A percentile compares a stretch with the other conserved stretches of the same genome.
These are phyloP conservation scores for Dipodascopsis uninucleata DNA, from an alignment of 805 yeast species.

Conservation along the genomic window DNA sequence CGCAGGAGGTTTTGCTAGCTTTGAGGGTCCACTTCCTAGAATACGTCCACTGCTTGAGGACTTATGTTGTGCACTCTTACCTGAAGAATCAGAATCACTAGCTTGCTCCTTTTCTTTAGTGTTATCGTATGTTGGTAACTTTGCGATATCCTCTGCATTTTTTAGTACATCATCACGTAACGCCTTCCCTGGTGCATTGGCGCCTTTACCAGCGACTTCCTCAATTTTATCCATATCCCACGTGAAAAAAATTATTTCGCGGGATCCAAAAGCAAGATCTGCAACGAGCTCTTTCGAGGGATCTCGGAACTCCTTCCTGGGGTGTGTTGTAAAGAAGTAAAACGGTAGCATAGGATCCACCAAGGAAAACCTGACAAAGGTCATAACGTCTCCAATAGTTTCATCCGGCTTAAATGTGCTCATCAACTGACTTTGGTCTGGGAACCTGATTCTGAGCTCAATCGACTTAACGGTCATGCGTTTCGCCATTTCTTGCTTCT, in stretches of 20 bases:
- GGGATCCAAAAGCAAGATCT: conserved; percentile 45
- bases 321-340: conserved; percentile 48
- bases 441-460: conserved; percentile 52
- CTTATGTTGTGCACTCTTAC: conserved; percentile 5
- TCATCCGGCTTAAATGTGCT: conserved; percentile 47
- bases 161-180: conserved; percentile 19
- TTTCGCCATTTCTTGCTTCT: conserved; percentile 33
- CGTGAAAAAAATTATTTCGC: conserved; percentile 45
- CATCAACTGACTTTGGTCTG: conserved; percentile 53
- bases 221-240: conserved; percentile 30
- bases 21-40: conserved; percentile 5
- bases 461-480: conserved; percentile 33
- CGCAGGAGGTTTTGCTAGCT: conserved; percentile 21
- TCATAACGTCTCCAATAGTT: conserved; percentile 39
- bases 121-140: conserved; percentile 12
- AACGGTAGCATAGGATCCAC: conserved; percentile 37
- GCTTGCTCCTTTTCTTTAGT: conserved; percentile 4
- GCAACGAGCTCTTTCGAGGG: conserved; percentile 36
- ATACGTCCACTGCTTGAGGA: background rate
- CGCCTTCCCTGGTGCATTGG: conserved; percentile 11
- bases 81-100: conserved; percentile 11
- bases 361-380: conserved; percentile 35
- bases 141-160: conserved; percentile 21
- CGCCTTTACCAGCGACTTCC: conserved; percentile 21
- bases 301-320: conserved; percentile 40